phyloP scores from a whole-genome alignment of 2,329 filamentous ascomycete genomes.

The Clarireedia homoeocarpa region DNA sequence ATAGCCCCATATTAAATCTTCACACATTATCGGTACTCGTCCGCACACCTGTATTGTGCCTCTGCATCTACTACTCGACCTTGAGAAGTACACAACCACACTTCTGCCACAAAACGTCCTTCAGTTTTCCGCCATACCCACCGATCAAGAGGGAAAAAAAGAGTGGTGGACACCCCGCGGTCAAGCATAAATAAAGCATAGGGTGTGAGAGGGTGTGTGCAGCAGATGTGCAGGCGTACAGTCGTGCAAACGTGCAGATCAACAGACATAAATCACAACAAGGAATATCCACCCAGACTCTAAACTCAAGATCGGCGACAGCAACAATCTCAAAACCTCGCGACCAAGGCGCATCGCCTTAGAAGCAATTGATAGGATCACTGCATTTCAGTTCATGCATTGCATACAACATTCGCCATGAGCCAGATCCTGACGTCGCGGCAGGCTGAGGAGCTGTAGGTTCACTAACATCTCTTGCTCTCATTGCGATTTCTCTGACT shows the following conservation, averaged over 20 bases:
- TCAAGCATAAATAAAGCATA: constrained; percentile 1
- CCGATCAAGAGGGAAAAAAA: too few relatives aligned
- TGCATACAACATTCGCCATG: constrained; percentile 42
- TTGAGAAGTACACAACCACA: too few relatives aligned
- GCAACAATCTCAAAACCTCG: constrained; percentile 1
- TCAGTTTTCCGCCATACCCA: too few relatives aligned
- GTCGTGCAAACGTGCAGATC: constrained; percentile 5
- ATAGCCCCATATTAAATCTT: too few relatives aligned
- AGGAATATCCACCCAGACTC: background rate
- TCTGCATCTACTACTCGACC: too few relatives aligned
- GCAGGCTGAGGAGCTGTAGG: constrained; percentile 85
- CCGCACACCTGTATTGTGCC: too few relatives aligned
- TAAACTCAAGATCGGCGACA: background rate
- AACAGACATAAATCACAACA: constrained; percentile 8
- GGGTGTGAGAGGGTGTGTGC: constrained; percentile 1
- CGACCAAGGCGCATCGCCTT: constrained; percentile 19
- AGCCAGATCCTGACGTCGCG: constrained; percentile 67
- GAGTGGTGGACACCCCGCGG: background rate
- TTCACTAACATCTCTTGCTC: constrained; percentile 19
- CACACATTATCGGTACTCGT: too few relatives aligned
- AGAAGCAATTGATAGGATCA: constrained; percentile 2
- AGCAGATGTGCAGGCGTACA: background rate
- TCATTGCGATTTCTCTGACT: constrained; percentile 15
- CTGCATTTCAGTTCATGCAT: constrained; percentile 8
- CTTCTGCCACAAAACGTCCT: too few relatives aligned